These are phyloP conservation scores for Domatiomyces globalis DNA, from an alignment of 2,329 filamentous ascomycete genomes.

Conservation along the genomic window DNA sequence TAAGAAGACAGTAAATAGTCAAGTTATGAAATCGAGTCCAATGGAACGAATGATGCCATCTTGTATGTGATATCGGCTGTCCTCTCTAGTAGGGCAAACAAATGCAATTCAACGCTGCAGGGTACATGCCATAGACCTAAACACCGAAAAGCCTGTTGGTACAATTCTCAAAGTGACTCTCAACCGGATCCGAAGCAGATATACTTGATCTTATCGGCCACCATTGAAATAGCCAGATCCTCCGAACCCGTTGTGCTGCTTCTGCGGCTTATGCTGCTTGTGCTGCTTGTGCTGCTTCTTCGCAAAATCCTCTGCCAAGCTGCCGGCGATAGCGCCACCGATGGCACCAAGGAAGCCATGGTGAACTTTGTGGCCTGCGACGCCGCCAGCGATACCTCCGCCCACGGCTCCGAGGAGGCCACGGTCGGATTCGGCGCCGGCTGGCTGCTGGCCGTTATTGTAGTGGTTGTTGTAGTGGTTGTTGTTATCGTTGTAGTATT, in stretches of 20 bases:
- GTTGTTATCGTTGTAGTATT: conserved; percentile 3
- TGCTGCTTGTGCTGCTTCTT: conserved; percentile 33
- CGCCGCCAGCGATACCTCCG: conserved; percentile 44
- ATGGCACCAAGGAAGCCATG: conserved; percentile 44
- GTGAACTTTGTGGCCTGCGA: conserved; percentile 41
- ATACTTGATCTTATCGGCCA: neutral
- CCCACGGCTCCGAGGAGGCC: conserved; percentile 42
- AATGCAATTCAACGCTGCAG: too few relatives aligned
- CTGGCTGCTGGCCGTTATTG: conserved; percentile 1
- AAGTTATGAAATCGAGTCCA: too few relatives aligned
- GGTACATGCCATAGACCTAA: neutral
- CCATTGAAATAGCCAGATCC: neutral
- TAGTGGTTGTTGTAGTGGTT: conserved; percentile 4
- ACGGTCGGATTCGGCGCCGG: conserved; percentile 37
- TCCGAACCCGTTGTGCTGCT: conserved; percentile 13
- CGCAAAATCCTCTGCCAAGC: conserved; percentile 39
- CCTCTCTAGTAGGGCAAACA: too few relatives aligned
- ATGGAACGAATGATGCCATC: too few relatives aligned
- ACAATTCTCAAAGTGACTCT: neutral
- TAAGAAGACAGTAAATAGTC: too few relatives aligned
- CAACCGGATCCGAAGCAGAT: neutral
- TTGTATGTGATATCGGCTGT: too few relatives aligned
- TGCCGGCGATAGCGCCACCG: conserved; percentile 43
- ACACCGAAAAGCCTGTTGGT: neutral
- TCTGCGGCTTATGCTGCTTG: conserved; percentile 15